Evolutionary conservation across 768 basidiomycete species (phyloP).

Genomic region (Hydnomerulius pinastri): DNA sequence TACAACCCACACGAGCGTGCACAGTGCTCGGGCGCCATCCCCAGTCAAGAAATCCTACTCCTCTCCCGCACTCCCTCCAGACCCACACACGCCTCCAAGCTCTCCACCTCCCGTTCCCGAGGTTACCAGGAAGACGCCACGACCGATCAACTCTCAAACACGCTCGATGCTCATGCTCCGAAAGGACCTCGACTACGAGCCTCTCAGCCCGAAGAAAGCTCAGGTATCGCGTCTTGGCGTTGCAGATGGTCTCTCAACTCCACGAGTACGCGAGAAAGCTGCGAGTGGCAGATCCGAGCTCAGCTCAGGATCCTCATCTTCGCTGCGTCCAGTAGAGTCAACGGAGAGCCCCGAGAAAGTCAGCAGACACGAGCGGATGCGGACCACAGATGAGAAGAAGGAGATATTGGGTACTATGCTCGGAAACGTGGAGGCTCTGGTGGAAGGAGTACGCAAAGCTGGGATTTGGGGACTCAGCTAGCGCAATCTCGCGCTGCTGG

Average conservation of each 20-base stretch:
- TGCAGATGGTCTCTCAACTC: conserved; percentile 20
- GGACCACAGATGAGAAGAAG: conserved; percentile 83
- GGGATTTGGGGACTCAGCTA: conserved; percentile 82
- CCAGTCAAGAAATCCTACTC: conserved; percentile 42
- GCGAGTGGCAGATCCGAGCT: background rate
- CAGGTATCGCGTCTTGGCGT: conserved; percentile 32
- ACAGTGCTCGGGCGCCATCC: conserved; percentile 39
- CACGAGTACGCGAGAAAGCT: conserved; percentile 9
- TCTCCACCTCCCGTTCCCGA: conserved; percentile 31
- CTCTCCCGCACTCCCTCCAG: conserved; percentile 14
- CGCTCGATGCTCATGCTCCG: conserved; percentile 64
- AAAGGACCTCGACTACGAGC: conserved; percentile 73
- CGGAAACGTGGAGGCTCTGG: conserved; percentile 89
- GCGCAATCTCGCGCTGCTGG: background rate
- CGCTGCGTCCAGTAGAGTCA: background rate
- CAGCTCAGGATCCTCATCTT: background rate
- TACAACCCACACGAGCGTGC: conserved; percentile 26
- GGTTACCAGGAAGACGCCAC: conserved; percentile 18
- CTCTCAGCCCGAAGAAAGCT: conserved; percentile 68
- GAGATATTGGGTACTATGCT: conserved; percentile 77
- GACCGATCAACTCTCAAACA: conserved; percentile 35
- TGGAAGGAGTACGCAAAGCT: conserved; percentile 83
- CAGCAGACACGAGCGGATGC: conserved; percentile 27
- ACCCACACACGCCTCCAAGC: conserved; percentile 22
- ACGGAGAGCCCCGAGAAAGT: conserved; percentile 8